phyloP scores from a whole-genome alignment of 2,329 filamentous ascomycete genomes.

The Calcarisporium arbuscula region DNA sequence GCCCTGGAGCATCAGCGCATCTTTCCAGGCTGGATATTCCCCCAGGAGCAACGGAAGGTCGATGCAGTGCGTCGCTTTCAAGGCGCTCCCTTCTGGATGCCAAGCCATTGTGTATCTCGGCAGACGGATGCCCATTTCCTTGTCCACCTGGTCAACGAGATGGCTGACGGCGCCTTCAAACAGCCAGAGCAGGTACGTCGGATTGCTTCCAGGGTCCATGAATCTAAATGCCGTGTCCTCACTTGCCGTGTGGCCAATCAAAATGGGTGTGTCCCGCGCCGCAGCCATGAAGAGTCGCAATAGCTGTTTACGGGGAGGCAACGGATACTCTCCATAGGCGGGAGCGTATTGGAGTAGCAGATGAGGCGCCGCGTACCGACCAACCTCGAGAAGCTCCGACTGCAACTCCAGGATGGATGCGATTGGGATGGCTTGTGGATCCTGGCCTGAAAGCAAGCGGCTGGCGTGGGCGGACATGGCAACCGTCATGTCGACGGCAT shows the following conservation, averaged over 20 bases:
- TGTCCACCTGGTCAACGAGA: conserved; percentile 1
- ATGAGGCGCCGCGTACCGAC: no score
- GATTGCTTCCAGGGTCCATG: not conserved
- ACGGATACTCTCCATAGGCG: not conserved
- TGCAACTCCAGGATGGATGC: not conserved
- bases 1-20: conserved; percentile 13
- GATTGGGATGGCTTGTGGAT: not conserved
- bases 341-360: no score
- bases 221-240: conserved; percentile 7
- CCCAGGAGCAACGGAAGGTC: conserved; percentile 13
- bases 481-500: conserved; percentile 6
- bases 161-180: not conserved
- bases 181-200: not conserved
- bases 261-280: conserved; percentile 1
- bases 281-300: conserved; percentile 2
- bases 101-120: conserved; percentile 7
- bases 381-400: not conserved
- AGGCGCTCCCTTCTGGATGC: conserved; percentile 6
- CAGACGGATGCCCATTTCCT: conserved; percentile 6
- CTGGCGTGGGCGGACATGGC: conserved; percentile 3
- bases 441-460: not conserved
- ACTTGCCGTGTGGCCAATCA: conserved; percentile 6
- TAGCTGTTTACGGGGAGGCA: not conserved
- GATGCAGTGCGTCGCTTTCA: conserved; percentile 11
- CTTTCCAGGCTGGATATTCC: conserved; percentile 11